Conservation (phyloP, 2,329 filamentous ascomycete species). For the Tolypocladium pustulatum region DNA sequence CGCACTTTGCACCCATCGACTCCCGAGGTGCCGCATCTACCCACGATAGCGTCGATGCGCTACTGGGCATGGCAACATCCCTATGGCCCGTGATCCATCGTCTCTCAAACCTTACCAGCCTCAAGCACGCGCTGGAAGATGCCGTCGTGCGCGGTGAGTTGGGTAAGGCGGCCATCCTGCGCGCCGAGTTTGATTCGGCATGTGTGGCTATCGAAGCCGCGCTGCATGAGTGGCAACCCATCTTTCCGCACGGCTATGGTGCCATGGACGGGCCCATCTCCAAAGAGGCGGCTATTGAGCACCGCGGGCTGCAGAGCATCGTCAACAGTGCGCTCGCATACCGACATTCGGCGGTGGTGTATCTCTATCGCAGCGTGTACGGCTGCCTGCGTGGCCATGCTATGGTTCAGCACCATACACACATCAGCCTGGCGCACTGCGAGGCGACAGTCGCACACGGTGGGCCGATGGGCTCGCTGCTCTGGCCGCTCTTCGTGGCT, state of each 20-base stretch:
- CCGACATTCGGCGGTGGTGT: constrained; percentile 46
- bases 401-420: constrained; percentile 43
- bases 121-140: constrained; percentile 40
- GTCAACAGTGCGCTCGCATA: constrained; percentile 51
- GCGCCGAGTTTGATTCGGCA: constrained; percentile 38
- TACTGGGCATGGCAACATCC: constrained; percentile 51
- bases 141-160: constrained; percentile 30
- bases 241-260: constrained; percentile 27
- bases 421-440: constrained; percentile 41
- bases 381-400: constrained; percentile 33
- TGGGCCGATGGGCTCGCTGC: constrained; percentile 52
- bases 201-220: constrained; percentile 45
- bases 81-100: constrained; percentile 55
- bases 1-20: constrained; percentile 36
- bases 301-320: constrained; percentile 39
- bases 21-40: constrained; percentile 33
- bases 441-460: constrained; percentile 41
- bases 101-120: constrained; percentile 41
- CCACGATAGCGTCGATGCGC: constrained; percentile 42
- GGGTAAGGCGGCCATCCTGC: constrained; percentile 35
- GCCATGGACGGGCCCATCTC: neutral
- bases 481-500: constrained; percentile 56
- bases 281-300: constrained; percentile 16
- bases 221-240: constrained; percentile 44
- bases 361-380: constrained; percentile 45